These are phyloP conservation scores for Pseudogymnoascus sp. DNA, from an alignment of 2,329 filamentous ascomycete species.

Conservation along the genomic window DNA sequence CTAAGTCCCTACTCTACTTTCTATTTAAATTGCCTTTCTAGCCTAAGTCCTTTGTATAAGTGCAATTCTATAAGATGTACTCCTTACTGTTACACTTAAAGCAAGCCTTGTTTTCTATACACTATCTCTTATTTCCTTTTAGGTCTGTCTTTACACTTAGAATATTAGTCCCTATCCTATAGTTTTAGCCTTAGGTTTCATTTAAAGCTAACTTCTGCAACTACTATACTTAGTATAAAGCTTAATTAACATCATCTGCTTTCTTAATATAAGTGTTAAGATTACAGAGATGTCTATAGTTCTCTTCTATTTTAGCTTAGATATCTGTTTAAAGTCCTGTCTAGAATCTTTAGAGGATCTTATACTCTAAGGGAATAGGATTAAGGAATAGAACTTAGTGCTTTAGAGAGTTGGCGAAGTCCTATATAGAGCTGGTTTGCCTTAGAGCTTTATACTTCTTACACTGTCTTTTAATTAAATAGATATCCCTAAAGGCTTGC, in stretches of 20 bases:
- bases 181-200: neutral
- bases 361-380: neutral
- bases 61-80: neutral
- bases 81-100: neutral
- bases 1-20: neutral
- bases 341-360: neutral
- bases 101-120: neutral
- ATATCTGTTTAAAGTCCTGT: neutral
- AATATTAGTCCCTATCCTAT: neutral
- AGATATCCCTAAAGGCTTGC: neutral
- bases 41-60: neutral
- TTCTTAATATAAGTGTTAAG: neutral
- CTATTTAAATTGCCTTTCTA: neutral
- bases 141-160: neutral
- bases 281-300: neutral
- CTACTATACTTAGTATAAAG: neutral
- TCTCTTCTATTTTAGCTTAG: neutral
- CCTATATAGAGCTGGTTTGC: neutral
- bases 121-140: neutral
- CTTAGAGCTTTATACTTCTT: neutral
- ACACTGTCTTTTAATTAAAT: neutral
- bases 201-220: neutral
- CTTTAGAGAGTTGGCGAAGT: neutral
- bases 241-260: neutral
- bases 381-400: neutral